Conservation (phyloP, 371 early-diverging fungal species). For the Lichtheimia corymbifera region DNA sequence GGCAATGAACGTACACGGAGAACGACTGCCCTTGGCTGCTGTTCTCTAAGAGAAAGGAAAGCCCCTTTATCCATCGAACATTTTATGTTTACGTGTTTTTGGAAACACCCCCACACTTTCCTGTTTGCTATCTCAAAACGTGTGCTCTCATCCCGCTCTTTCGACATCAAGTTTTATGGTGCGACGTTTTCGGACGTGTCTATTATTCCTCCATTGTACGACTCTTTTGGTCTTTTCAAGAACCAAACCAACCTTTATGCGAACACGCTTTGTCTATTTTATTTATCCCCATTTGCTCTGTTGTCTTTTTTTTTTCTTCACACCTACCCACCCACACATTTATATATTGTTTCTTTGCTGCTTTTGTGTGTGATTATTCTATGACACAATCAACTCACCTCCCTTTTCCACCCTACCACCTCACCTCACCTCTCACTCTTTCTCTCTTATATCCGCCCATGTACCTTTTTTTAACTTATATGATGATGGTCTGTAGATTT, state of each 20-base stretch:
- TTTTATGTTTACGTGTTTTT: slow-evolving; percentile 1
- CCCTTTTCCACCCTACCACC: no score
- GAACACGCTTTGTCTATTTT: slow-evolving; percentile 2
- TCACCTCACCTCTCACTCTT: no score
- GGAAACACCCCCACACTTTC: slow-evolving; percentile 9
- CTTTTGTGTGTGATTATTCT: slow-evolving; percentile 17
- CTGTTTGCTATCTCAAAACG: slow-evolving; percentile 5
- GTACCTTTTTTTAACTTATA: not conserved
- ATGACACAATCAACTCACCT: not conserved
- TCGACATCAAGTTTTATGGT: slow-evolving; percentile 16
- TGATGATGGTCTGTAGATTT: slow-evolving; percentile 6
- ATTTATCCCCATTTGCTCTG: not conserved
- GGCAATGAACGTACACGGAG: not conserved
- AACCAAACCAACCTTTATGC: not conserved
- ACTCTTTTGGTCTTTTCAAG: not conserved
- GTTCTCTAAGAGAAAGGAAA: slow-evolving; percentile 2
- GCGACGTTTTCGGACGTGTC: not conserved
- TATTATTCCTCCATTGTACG: not conserved
- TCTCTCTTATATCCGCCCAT: no score
- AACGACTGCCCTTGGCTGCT: not conserved
- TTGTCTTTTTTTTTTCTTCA: not conserved
- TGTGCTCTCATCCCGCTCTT: slow-evolving; percentile 10
- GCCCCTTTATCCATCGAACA: not conserved
- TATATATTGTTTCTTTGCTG: slow-evolving; percentile 6
- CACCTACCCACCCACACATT: not conserved